Evolutionary conservation across 2,329 filamentous ascomycete species (phyloP), one percentile per base, ranked within the genome.

Genomic region (Paracoccidioides lutzii): DNA sequence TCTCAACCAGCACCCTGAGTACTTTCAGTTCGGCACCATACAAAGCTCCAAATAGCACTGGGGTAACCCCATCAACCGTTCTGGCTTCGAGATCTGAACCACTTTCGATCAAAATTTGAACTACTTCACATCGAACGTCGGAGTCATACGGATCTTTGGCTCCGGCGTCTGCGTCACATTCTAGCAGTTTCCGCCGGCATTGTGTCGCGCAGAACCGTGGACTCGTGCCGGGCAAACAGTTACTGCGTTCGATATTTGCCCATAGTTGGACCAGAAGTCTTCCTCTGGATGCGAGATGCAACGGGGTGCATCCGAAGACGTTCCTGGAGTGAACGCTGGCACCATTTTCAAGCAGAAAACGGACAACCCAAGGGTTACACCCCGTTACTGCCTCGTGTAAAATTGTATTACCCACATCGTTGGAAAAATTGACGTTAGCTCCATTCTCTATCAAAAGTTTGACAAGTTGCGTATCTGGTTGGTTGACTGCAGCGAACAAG

Each of bases 381-480:
- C 9, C 5, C 0, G 30, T 9, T 37, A 12, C 9, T 3, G 35
- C 48, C 8, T 40, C 1, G 14, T 51, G 35, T 6, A 41, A 7
- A 14, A 51, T 30, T 5, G 10, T 30, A n/a, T 40, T 8, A 4
- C 12, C 32, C 3, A 7, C 10, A 10, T 22, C n/a, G 5, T 51
- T 15, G 10, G 35, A 14, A 40, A 28, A 40, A 45, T 57, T 45
- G 9, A 57, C 28, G 52, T 53, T 38, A 5, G 46, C 55, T 7
- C 55, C 52, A 28, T 53, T 53, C 4, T 46, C 55, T n/a, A 59
- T 35, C 43, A 55, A 42, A 4, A 55, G 22, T 12, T n/a, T 28
- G 3, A 54, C 32, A 32, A 57, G 28, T 15, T 43, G 35, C n/a
- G 46, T 32, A 50, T 59, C 35, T 9, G 41, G 51, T 5, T 9